A percentile compares a stretch with the other conserved stretches of the same genome.
Conservation (phyloP, 2,329 filamentous ascomycete species). For the Cercospora zeae-maydis region DNA sequence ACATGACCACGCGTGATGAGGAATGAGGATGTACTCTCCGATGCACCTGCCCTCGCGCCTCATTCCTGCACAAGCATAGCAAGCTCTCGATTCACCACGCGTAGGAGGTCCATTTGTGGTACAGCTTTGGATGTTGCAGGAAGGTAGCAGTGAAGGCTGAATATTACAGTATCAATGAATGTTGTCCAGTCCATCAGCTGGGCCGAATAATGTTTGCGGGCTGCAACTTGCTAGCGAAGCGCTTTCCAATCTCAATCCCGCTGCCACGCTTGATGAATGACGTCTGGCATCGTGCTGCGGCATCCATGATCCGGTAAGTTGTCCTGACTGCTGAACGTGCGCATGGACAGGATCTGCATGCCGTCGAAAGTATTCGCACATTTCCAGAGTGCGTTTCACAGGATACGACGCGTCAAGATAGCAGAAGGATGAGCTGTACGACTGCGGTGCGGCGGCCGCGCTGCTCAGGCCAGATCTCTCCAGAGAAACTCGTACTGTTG, state of each 20-base stretch:
- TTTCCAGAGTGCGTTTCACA: background rate
- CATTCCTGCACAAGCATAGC: background rate
- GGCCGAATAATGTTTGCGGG: background rate
- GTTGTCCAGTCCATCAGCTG: background rate
- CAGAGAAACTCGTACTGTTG: background rate
- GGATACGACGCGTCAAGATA: background rate
- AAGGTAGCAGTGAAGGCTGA: background rate
- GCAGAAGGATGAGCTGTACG: background rate
- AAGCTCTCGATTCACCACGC: background rate
- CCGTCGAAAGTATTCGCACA: background rate
- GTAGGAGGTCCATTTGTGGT: background rate
- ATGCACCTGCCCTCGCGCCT: background rate
- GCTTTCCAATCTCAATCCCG: background rate
- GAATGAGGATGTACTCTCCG: background rate
- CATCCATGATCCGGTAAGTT: background rate
- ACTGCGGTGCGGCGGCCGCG: background rate
- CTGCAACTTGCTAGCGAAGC: background rate
- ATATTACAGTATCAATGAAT: background rate
- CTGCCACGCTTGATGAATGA: background rate
- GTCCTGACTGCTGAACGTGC: background rate
- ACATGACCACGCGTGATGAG: background rate
- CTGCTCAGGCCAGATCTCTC: background rate
- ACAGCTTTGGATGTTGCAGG: background rate
- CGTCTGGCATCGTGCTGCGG: background rate
- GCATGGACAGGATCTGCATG: background rate